Conservation (phyloP, 352 stramenopile genomes). For the Phytopythium ostracodes region DNA sequence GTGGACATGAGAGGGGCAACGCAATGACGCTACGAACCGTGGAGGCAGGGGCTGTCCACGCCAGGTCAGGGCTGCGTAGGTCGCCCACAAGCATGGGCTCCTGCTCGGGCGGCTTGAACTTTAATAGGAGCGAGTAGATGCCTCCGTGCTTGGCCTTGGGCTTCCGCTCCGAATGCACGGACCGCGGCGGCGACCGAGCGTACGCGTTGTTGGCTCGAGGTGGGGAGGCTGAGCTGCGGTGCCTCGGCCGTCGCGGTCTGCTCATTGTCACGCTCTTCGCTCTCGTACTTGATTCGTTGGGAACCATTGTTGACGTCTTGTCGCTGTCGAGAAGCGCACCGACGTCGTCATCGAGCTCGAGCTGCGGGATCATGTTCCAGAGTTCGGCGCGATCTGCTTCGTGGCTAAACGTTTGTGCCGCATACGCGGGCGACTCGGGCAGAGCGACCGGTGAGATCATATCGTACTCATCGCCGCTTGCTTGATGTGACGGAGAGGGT, state of each 20-base stretch:
- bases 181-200: conserved; percentile 10
- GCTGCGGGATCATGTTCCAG: neutral
- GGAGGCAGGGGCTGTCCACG: neutral
- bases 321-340: neutral
- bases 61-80: conserved; percentile 20
- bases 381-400: neutral
- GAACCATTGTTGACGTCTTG: too few relatives aligned
- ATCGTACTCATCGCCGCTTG: conserved; percentile 48
- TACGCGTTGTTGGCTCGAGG: conserved; percentile 11
- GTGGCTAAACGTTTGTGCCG: neutral
- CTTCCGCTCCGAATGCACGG: conserved; percentile 27
- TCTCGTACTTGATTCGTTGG: neutral
- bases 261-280: neutral
- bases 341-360: neutral
- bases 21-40: conserved; percentile 6
- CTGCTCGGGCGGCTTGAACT: conserved; percentile 43
- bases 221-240: conserved; percentile 13
- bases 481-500: conserved; percentile 24
- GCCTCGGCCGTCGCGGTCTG: neutral
- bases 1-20: neutral
- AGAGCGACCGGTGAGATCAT: conserved; percentile 61
- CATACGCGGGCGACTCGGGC: conserved; percentile 26
- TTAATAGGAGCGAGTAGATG: conserved; percentile 75
- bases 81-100: conserved; percentile 58
- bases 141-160: conserved; percentile 65